A percentile compares a stretch with the other conserved stretches of the same genome.
Conservation (phyloP, 1,284 basidiomycete species). For the Cerrena zonata region DNA sequence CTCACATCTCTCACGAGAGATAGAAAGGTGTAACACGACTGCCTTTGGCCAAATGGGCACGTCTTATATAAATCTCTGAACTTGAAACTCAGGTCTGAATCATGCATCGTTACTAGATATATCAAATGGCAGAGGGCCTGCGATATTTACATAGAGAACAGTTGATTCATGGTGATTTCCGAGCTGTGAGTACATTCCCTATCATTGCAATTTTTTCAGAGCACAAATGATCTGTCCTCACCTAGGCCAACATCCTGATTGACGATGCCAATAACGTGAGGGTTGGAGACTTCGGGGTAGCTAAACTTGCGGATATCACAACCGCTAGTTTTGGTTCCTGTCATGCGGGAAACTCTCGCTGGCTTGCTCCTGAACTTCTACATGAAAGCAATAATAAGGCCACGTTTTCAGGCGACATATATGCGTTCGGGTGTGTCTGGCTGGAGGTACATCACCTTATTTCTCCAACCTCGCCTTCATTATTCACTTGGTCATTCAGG, state of each 20-base stretch:
- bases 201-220: neutral
- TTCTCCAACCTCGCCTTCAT: too few relatives aligned
- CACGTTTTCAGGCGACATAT: constrained; percentile 1
- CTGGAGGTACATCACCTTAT: too few relatives aligned
- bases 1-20: neutral
- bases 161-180: constrained; percentile 3
- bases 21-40: neutral
- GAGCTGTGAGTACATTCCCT: constrained; percentile 1
- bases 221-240: neutral
- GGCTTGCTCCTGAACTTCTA: constrained; percentile 2
- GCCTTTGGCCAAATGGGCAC: constrained; percentile 1
- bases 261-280: neutral
- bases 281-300: constrained; percentile 4
- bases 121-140: neutral
- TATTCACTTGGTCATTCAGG: too few relatives aligned
- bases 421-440: constrained; percentile 3
- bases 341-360: neutral
- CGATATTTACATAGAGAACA: neutral
- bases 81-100: neutral
- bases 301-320: neutral
- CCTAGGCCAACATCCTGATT: constrained; percentile 3
- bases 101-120: neutral
- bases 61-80: neutral
- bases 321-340: neutral
- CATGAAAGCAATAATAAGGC: neutral